Evolutionary conservation across 345 rosid species (phyloP), one percentile per base, ranked within the genome.

Genomic region (Bruguiera gymnorhiza): DNA sequence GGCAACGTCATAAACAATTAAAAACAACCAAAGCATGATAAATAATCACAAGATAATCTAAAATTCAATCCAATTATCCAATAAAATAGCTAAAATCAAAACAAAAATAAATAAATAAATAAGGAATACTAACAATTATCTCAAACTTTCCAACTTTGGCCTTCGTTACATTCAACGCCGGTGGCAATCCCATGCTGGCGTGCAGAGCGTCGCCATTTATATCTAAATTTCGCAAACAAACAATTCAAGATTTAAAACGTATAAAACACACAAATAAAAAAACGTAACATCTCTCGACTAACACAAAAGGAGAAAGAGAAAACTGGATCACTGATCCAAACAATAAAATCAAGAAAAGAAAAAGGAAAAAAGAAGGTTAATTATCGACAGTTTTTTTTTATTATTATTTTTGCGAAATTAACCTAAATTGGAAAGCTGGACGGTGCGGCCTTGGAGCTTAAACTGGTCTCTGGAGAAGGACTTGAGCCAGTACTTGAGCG

Each of bases 401-500:
- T 11, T 27, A 27, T 24, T 24, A 27, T 24, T 21, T 56, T 23
- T 0, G 6, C 13, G 15, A 8, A 24, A 20, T 5, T 5, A 32
- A 85, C 99, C 99, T 72, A 95, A 69, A 87, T 90, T 86, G 67
- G 97, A 95, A 67, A 95, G 98, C 80, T 88, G 98, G 6, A 81
- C 91, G 16, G 88, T 86, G 21, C 97, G 96, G 74, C 98, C 98
- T 65, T 95, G 97, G 73, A 95, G 84, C 88, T 89, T 89, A 78
- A 95, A 87, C 81, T 95, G 99, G 70, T 95, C 98, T 77, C 99
- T 81, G 69, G 99, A 86, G 86, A 95, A 95, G 23, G 99, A 95
- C 65, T 95, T 95, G 78, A 95, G 98, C 99, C 98, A 95, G 85
- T 95, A 92, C 92, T 92, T 95, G 69, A 95, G 91, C 19, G 98